Conservation (phyloP, 345 rosid species). For the Tarenaya hassleriana region DNA sequence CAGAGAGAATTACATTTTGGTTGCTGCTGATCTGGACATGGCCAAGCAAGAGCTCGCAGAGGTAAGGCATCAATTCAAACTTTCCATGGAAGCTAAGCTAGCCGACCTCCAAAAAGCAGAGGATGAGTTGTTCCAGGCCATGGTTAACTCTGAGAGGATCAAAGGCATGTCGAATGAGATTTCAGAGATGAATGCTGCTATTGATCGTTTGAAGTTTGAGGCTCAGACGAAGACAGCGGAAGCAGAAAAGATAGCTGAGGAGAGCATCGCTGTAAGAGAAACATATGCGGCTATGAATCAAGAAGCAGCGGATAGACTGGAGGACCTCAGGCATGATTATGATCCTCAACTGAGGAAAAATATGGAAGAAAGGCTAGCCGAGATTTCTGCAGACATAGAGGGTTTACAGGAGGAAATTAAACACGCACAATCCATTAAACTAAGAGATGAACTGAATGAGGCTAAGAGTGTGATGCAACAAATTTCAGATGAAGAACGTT, state of each 20-base stretch:
- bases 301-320: conserved; percentile 39
- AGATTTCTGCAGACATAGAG: conserved; percentile 47
- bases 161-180: conserved; percentile 51
- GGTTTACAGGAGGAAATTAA: conserved; percentile 48
- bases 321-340: conserved; percentile 33
- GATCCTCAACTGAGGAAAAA: conserved; percentile 41
- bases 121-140: conserved; percentile 48
- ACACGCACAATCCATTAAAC: conserved; percentile 40
- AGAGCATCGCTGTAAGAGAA: conserved; percentile 30
- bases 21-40: conserved; percentile 40
- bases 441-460: conserved; percentile 52
- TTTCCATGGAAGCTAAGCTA: conserved; percentile 52
- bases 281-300: conserved; percentile 36
- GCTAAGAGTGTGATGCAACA: conserved; percentile 46
- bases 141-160: conserved; percentile 35
- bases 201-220: conserved; percentile 35
- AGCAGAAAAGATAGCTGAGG: conserved; percentile 35
- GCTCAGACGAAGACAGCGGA: conserved; percentile 39
- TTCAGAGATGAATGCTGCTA: conserved; percentile 42
- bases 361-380: conserved; percentile 42
- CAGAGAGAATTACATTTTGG: conserved; percentile 42
- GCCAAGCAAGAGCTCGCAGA: conserved; percentile 61
- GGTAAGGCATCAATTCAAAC: conserved; percentile 59
- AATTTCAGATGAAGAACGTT: conserved; percentile 48
- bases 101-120: conserved; percentile 59